These are phyloP conservation scores for Astrothelium macrocarpum DNA, from an alignment of 495 filamentous ascomycete species.

Conservation along the genomic window DNA sequence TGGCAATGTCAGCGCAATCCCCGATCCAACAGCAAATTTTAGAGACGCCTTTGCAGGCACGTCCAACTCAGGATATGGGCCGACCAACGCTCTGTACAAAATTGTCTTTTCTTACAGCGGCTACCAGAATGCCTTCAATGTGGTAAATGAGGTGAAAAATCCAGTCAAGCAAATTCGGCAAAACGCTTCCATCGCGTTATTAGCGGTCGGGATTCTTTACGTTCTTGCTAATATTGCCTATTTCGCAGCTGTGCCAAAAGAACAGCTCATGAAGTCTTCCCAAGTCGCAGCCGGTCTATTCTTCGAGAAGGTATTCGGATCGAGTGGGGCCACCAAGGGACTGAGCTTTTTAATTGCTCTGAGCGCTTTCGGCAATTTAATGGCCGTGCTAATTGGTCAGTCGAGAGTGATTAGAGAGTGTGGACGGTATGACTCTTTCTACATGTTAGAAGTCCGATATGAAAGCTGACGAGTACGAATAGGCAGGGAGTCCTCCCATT, in stretches of 20 bases:
- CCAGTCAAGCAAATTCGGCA: conserved; percentile 47
- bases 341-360: conserved; percentile 54
- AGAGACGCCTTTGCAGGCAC: conserved; percentile 46
- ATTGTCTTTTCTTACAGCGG: conserved; percentile 56
- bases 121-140: conserved; percentile 52
- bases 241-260: conserved; percentile 48
- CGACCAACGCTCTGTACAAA: conserved; percentile 51
- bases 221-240: conserved; percentile 55
- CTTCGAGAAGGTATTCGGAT: conserved; percentile 52
- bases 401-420: conserved; percentile 53
- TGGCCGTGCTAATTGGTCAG: conserved; percentile 48
- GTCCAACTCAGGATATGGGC: conserved; percentile 33
- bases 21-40: conserved; percentile 49
- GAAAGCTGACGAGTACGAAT: background rate
- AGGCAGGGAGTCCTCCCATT: conserved; percentile 59
- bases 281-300: conserved; percentile 49
- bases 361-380: conserved; percentile 54
- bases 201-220: conserved; percentile 45
- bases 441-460: background rate
- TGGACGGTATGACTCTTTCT: conserved; percentile 34
- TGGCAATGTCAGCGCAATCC: conserved; percentile 43
- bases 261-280: conserved; percentile 42
- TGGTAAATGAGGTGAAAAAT: conserved; percentile 59
- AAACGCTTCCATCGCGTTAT: conserved; percentile 43
- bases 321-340: conserved; percentile 39